Conservation (phyloP, 805 yeast species). For the Candida dendrica region DNA sequence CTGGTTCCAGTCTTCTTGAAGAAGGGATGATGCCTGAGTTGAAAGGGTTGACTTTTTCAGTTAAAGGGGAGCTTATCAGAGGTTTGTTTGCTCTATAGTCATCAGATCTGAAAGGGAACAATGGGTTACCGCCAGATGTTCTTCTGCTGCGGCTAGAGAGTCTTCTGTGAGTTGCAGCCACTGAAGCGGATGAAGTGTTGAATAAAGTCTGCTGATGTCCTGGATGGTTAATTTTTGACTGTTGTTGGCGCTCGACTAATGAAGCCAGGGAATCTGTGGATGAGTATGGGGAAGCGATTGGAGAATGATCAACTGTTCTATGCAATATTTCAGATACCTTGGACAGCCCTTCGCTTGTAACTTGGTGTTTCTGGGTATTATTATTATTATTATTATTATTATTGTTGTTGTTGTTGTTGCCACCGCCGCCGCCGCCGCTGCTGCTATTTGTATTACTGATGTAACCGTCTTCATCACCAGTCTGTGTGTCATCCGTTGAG, state of each 20-base stretch:
- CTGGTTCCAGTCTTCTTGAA: conserved; percentile 16
- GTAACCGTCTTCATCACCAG: not conserved
- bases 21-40: not conserved
- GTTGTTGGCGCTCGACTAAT: conserved; percentile 32
- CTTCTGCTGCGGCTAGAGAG: not conserved
- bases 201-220: conserved; percentile 21
- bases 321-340: conserved; percentile 1
- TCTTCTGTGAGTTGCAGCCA: not conserved
- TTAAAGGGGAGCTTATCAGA: conserved; percentile 2
- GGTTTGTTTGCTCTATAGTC: not conserved
- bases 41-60: conserved; percentile 1
- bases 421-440: too few relatives aligned
- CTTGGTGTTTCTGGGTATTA: too few relatives aligned
- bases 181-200: not conserved
- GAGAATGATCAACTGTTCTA: not conserved
- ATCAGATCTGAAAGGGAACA: not conserved
- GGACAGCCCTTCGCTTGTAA: not conserved
- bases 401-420: too few relatives aligned
- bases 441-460: not conserved
- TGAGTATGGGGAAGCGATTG: conserved; percentile 17
- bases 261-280: conserved; percentile 31
- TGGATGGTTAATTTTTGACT: conserved; percentile 35
- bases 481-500: not conserved
- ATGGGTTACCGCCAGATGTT: not conserved
- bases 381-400: not conserved